Conservation (phyloP, 352 stramenopile genomes). For the Globisporangium ultimum region DNA sequence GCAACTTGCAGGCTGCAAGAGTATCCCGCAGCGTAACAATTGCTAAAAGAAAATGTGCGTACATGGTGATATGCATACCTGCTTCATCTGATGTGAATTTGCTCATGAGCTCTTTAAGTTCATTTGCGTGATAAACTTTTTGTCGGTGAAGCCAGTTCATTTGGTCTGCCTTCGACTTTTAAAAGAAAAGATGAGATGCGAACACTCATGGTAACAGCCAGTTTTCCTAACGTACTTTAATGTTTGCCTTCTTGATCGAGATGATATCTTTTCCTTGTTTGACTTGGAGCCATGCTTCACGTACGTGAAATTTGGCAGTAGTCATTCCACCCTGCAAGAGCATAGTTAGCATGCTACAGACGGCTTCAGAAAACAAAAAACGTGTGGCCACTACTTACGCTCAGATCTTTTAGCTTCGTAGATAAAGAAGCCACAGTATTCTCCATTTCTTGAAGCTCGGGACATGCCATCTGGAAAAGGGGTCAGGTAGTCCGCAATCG, state of each 20-base stretch:
- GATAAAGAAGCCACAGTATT: background rate
- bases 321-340: conserved; percentile 4
- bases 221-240: conserved; percentile 5
- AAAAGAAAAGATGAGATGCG: background rate
- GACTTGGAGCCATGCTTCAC: conserved; percentile 11
- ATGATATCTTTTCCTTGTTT: conserved; percentile 10
- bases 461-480: conserved; percentile 5
- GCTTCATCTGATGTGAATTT: conserved; percentile 8
- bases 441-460: conserved; percentile 3
- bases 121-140: conserved; percentile 6
- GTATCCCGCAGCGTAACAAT: background rate
- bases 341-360: too few species aligned
- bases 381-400: background rate
- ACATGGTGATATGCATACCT: background rate
- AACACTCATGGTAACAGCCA: too few species aligned
- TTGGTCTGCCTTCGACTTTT: conserved; percentile 9
- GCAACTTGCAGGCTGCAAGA: too few species aligned
- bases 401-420: conserved; percentile 8
- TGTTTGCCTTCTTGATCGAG: conserved; percentile 12
- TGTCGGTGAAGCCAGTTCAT: conserved; percentile 11
- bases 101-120: conserved; percentile 6
- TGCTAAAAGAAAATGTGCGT: too few species aligned
- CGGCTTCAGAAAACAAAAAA: too few species aligned
- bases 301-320: conserved; percentile 3
- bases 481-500: background rate